Evolutionary conservation across 768 basidiomycete genomes (phyloP), one percentile per base, ranked within the genome.

Genomic region (Udeniomyces megalosporus): DNA sequence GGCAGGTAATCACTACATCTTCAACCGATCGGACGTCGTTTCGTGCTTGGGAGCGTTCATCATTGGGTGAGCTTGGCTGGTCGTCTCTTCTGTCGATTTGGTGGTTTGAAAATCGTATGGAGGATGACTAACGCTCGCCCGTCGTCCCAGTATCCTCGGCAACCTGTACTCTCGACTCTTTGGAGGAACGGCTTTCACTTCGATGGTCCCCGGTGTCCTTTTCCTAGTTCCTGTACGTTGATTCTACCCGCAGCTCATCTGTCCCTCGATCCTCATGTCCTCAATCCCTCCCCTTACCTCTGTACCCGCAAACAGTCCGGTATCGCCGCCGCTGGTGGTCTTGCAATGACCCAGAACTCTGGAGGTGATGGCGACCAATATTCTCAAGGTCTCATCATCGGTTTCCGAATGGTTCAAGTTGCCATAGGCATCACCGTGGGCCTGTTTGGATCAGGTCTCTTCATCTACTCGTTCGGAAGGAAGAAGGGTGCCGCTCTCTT

Each of bases 361-460:
- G 64, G 68, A 12, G 35, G 64, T 46, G 69, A 70, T 29, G 67
- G 63, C 28, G 71, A 71, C 45, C 66, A 71, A n/a, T 73, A 73
- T 54, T 84, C 84, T 3, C 83, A 84, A 66, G 86, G 85, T 22
- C 82, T 81, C 69, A 84, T 83, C 26, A 86, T 89, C 66, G 86
- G 88, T 67, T 86, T 89, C 58, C 85, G 88, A 65, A 82, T 83
- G 35, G 84, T 88, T 8, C 88, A 88, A 61, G 88, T 90, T 52
- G 85, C 86, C 0, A 87, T 90, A 61, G 88, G 88, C 31, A 89
- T 91, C 68, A 90, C 87, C 0, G 86, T 89, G 54, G 87, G 88
- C 20, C 73, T 91, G 48, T 90, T 89, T 75, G 86, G 85, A 79
- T 88, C 86, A 67, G 86, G 87, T 70, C 83, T 86, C 12, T 73